A percentile compares a stretch with the other conserved stretches of the same genome.
These are phyloP conservation scores for Geranomyces variabilis DNA, from an alignment of 192 early-diverging fungal species.

Conservation along the genomic window DNA sequence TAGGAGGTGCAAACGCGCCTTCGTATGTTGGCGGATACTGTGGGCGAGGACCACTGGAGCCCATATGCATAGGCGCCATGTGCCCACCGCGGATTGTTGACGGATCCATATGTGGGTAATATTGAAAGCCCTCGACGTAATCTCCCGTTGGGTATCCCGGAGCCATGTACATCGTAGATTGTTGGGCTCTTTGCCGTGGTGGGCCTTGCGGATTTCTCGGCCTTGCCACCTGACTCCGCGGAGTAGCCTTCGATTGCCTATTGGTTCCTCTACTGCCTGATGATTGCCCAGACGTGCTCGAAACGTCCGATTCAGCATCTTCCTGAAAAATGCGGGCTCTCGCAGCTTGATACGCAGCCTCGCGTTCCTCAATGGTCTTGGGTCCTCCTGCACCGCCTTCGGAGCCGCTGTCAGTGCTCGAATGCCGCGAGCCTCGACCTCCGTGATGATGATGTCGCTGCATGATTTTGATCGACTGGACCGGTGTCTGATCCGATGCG, in stretches of 20 bases:
- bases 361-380: slow-evolving; percentile 66
- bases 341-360: slow-evolving; percentile 71
- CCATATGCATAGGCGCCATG: not conserved
- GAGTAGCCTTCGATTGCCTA: not conserved
- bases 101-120: not conserved
- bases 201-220: slow-evolving; percentile 9
- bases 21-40: not conserved
- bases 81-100: no score
- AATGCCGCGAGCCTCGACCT: slow-evolving; percentile 19
- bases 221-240: slow-evolving; percentile 4
- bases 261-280: not conserved
- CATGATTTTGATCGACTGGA: slow-evolving; percentile 46
- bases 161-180: not conserved
- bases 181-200: slow-evolving; percentile 14
- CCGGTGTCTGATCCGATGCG: slow-evolving; percentile 31
- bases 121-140: not conserved
- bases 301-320: slow-evolving; percentile 35
- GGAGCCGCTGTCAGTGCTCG: slow-evolving; percentile 27
- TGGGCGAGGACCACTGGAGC: not conserved
- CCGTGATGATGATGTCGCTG: slow-evolving; percentile 44
- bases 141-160: not conserved
- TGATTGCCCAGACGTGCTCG: slow-evolving; percentile 26
- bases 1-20: not conserved
- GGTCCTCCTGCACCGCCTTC: slow-evolving; percentile 50
- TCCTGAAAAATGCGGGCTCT: slow-evolving; percentile 73